Percentiles rank a stretch among this genome's conserved stretches.
These are phyloP conservation scores for Hippophae tibetana DNA, from an alignment of 306 rosid species.

Conservation along the genomic window DNA sequence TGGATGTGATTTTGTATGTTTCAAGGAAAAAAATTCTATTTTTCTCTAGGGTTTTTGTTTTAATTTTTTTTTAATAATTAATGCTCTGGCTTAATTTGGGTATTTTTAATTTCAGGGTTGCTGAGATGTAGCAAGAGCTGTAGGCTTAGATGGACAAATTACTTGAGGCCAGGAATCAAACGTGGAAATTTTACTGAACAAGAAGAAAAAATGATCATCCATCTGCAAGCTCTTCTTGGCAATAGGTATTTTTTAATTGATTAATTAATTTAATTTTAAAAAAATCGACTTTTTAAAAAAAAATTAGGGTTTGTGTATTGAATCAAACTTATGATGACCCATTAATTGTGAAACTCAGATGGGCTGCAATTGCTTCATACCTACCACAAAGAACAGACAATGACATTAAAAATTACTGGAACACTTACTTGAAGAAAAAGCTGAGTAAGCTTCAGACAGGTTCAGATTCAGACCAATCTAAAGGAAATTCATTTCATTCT, in stretches of 20 bases:
- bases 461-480: slow-evolving; percentile 12
- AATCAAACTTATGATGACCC: neutral
- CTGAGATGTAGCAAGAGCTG: slow-evolving; percentile 88
- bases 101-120: slow-evolving; percentile 41
- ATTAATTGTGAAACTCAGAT: slow-evolving; percentile 35
- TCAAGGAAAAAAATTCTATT: neutral
- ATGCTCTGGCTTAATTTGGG: neutral
- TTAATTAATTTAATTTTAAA: slow-evolving; percentile 4
- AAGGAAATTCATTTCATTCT: slow-evolving; percentile 12
- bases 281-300: neutral
- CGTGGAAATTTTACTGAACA: slow-evolving; percentile 86
- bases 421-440: slow-evolving; percentile 82
- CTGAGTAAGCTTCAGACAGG: slow-evolving; percentile 44
- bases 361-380: slow-evolving; percentile 99
- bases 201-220: slow-evolving; percentile 93
- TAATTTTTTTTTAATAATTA: neutral
- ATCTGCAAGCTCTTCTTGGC: slow-evolving; percentile 94
- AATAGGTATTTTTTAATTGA: slow-evolving; percentile 45
- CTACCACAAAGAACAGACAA: slow-evolving; percentile 96
- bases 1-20: too few relatives aligned
- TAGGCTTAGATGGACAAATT: slow-evolving; percentile 91
- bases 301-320: neutral
- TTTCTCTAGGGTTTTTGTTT: neutral
- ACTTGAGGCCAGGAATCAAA: slow-evolving; percentile 82
- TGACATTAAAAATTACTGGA: slow-evolving; percentile 94